These are phyloP conservation scores for Clathrus columnatus DNA, from an alignment of 768 basidiomycete genomes.

Conservation along the genomic window DNA sequence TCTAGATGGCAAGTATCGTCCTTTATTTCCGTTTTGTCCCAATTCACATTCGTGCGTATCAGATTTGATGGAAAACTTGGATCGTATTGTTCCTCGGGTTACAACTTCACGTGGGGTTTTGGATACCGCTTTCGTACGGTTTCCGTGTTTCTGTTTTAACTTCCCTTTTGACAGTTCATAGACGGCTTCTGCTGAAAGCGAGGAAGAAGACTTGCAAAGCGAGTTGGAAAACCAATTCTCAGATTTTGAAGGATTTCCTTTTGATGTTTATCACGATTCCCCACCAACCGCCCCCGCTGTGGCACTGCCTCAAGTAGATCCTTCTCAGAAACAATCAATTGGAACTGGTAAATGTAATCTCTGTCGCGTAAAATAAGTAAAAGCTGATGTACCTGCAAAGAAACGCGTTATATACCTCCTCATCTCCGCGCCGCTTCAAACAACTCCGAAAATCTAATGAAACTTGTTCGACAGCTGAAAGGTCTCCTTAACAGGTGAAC, in stretches of 20 bases:
- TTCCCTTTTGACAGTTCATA: slow-evolving; percentile 15
- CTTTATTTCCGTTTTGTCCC: background rate
- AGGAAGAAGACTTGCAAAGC: slow-evolving; percentile 13
- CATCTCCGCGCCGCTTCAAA: slow-evolving; percentile 49
- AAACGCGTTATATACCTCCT: slow-evolving; percentile 69
- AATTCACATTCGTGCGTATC: slow-evolving; percentile 2
- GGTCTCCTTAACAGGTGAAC: slow-evolving; percentile 78
- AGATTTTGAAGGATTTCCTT: slow-evolving; percentile 20
- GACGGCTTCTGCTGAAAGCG: slow-evolving; percentile 18
- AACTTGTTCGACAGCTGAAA: slow-evolving; percentile 70
- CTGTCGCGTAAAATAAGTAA: background rate
- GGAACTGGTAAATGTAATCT: slow-evolving; percentile 1
- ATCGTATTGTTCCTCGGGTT: slow-evolving; percentile 19
- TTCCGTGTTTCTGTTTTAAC: background rate
- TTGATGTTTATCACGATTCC: slow-evolving; percentile 25
- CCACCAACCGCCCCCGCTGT: slow-evolving; percentile 11
- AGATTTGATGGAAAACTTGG: slow-evolving; percentile 44
- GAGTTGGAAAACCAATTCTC: slow-evolving; percentile 1
- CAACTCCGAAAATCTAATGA: slow-evolving; percentile 34
- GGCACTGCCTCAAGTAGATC: background rate
- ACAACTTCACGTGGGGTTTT: background rate
- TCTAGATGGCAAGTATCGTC: slow-evolving; percentile 53
- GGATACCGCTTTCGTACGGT: background rate
- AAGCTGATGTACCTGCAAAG: slow-evolving; percentile 19
- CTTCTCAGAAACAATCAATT: background rate